Base-by-base conservation (phyloP, 2,329 filamentous ascomycete genomes). In the Colletotrichum trifolii region DNA sequence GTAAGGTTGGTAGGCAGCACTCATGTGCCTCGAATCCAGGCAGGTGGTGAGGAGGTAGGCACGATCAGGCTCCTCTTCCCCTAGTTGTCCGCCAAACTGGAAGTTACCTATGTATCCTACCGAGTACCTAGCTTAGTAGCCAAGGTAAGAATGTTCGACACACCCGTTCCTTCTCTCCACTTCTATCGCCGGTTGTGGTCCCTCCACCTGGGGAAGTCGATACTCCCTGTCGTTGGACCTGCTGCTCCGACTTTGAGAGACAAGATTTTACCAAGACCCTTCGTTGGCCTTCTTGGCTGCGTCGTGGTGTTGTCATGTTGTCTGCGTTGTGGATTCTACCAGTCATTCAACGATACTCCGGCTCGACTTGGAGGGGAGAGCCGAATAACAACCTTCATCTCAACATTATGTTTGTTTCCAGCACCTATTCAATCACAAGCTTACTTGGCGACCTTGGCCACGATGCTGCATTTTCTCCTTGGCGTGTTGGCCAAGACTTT, bases 241-340 rank as follows among this genome's bases (percentile, higher is more conserved):
- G 25, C 34, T 12, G 17, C 58, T 43, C 40, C 47, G 33, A 47
- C 42, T 35, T 25, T n/a, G 36, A 5, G 13, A 36, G 50, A 55
- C 38, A 54, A 63, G 59, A 53, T 42, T 47, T 62, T 57, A 63
- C 63, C 58, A 63, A 66, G 52, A 56, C 47, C 59, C 11, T 65
- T 52, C 52, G 43, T 57, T 42, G 52, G 35, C 39, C 17, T 45
- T 65, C 52, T 63, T 57, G 58, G 62, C 58, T 65, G 40, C 52
- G 46, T 48, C 42, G 36, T 39, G 35, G 52, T 53, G 40, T 43
- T 55, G 58, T 53, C 39, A 60, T 60, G 25, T 25, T 25, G 25
- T 25, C 25, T 25, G 25, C 25, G 25, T 25, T 25, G 25, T 25
- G 25, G 25, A 25, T 25, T 25, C 25, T 25, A 25, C 25, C 25